Percentiles rank a stretch among this genome's conserved stretches.
phyloP scores from a whole-genome alignment of 2,329 filamentous ascomycete genomes.

The Xylariaceae sp. region DNA sequence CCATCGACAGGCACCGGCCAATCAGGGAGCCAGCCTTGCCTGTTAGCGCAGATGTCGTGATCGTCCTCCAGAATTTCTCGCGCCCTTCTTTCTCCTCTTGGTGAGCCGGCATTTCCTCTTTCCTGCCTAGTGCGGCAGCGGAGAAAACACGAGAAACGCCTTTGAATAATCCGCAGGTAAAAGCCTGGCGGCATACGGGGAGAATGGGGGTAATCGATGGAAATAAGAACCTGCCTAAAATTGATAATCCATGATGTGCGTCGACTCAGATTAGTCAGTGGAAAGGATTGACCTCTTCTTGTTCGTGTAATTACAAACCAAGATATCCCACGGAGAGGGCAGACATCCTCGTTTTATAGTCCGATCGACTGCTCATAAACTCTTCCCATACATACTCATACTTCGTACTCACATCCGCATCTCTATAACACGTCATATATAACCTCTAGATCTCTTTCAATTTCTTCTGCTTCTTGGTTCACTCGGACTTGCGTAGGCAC shows the following conservation, averaged over 20 bases:
- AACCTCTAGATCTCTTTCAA: background rate
- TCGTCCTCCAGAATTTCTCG: conserved; percentile 32
- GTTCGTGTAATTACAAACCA: conserved; percentile 17
- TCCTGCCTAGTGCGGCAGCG: background rate
- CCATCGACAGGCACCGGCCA: conserved; percentile 19
- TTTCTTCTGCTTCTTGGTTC: background rate
- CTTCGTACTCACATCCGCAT: conserved; percentile 1
- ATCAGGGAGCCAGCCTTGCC: conserved; percentile 25
- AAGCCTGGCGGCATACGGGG: too few species aligned
- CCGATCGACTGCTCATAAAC: conserved; percentile 4
- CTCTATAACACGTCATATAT: conserved; percentile 1
- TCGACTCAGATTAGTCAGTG: conserved; percentile 15
- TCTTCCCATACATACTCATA: conserved; percentile 1
- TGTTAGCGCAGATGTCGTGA: conserved; percentile 38
- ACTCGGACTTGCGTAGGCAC: background rate
- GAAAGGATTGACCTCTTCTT: background rate
- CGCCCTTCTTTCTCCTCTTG: background rate
- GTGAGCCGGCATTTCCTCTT: background rate
- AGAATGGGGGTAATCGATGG: too few species aligned
- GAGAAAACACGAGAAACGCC: background rate
- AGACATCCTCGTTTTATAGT: conserved; percentile 9
- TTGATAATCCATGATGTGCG: conserved; percentile 6
- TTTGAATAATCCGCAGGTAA: too few species aligned
- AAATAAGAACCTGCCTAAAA: too few species aligned
- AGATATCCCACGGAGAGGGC: background rate